Evolutionary conservation across 495 filamentous ascomycete species (phyloP).

Genomic region (Daldinia decipiens): DNA sequence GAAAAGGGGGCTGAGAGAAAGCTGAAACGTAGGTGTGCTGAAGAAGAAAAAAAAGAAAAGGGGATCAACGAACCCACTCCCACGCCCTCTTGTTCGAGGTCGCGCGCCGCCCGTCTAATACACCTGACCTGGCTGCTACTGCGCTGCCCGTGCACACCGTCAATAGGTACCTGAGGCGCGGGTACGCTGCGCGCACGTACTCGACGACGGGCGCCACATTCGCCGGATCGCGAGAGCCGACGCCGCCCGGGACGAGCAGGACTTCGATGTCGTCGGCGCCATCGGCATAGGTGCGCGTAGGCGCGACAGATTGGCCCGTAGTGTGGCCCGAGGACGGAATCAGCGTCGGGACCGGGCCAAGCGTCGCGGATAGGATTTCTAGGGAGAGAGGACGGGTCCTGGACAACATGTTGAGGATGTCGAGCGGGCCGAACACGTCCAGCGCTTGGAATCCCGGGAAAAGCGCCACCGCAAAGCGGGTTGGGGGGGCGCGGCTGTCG

Average conservation of each 20-base stretch:
- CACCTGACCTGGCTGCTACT: slow-evolving; percentile 62
- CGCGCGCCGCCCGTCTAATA: slow-evolving; percentile 67
- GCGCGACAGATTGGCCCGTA: slow-evolving; percentile 60
- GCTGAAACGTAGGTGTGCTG: too few species aligned
- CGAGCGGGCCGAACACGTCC: slow-evolving; percentile 69
- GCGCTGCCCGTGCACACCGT: slow-evolving; percentile 70
- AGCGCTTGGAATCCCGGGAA: slow-evolving; percentile 63
- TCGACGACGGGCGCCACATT: slow-evolving; percentile 52
- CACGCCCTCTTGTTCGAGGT: slow-evolving; percentile 65
- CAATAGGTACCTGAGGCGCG: slow-evolving; percentile 64
- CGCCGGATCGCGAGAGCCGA: slow-evolving; percentile 58
- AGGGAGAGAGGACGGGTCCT: slow-evolving; percentile 51
- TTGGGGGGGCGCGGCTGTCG: slow-evolving; percentile 29
- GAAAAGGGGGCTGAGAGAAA: background rate
- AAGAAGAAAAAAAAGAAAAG: background rate
- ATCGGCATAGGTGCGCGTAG: slow-evolving; percentile 69
- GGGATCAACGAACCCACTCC: slow-evolving; percentile 45
- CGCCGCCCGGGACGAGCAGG: slow-evolving; percentile 73
- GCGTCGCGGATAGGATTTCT: slow-evolving; percentile 62
- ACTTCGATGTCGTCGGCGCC: slow-evolving; percentile 65
- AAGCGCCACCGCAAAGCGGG: slow-evolving; percentile 52
- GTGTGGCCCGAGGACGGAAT: slow-evolving; percentile 38
- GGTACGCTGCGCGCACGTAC: slow-evolving; percentile 58
- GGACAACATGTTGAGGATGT: slow-evolving; percentile 67
- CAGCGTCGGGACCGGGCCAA: slow-evolving; percentile 57